Evolutionary conservation across 164 flowering plant genomes (phyloP), one percentile per base, ranked within the genome.

Genomic region (Piper betle): DNA sequence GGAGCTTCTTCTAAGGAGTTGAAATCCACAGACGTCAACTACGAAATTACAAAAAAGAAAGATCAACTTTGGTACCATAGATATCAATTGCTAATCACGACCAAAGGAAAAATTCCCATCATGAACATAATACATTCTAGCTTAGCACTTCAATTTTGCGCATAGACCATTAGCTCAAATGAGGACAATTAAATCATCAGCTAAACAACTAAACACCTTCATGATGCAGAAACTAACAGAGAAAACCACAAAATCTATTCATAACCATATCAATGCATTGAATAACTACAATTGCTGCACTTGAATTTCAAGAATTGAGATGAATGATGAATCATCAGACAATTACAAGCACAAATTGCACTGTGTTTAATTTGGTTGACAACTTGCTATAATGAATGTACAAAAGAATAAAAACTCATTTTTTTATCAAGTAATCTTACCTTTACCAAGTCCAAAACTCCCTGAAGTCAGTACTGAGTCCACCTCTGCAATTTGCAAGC

Each of bases 391-490:
- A n/a, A n/a, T n/a, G n/a, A n/a, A n/a, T n/a, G n/a, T n/a, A n/a
- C n/a, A n/a, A n/a, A n/a, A n/a, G n/a, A n/a, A n/a, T n/a, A n/a
- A n/a, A n/a, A n/a, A n/a, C n/a, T n/a, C n/a, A n/a, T n/a, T n/a
- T n/a, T n/a, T n/a, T n/a, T n/a, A n/a, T n/a, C n/a, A n/a, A n/a
- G n/a, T n/a, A n/a, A n/a, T n/a, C n/a, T n/a, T 71, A 93, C 99
- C 96, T 87, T 75, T 48, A 94, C 77, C 72, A 94, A 68, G 60
- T 94, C 99, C 76, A 94, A 61, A 68, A 94, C 83, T 77, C 62
- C 99, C 99, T 57, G 99, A 68, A 61, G 97, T 93, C 86, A 90
- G 80, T 1, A 93, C 99, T 6, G 97, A 87, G 65, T 93, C 99
- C 15, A 93, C 97, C 80, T 93, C 96, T 38, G 91, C 55, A 66